phyloP scores from a whole-genome alignment of 352 stramenopile genomes.

The Globisporangium solare region DNA sequence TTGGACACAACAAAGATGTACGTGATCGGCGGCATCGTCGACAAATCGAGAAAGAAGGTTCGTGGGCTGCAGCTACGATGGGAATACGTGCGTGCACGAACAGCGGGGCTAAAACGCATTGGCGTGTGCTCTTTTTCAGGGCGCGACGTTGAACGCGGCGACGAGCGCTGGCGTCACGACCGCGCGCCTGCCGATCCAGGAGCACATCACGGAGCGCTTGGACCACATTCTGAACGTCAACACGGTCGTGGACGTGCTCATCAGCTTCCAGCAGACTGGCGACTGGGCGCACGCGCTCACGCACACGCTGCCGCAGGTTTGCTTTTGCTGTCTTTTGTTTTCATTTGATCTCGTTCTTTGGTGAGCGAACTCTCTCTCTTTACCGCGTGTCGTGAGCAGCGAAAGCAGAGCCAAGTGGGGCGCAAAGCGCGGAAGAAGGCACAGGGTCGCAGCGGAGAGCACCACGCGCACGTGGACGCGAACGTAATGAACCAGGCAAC shows the following conservation, averaged over 20 bases:
- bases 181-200: slow-evolving; percentile 66
- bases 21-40: slow-evolving; percentile 78
- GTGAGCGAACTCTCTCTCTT: neutral
- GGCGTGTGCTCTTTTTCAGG: slow-evolving; percentile 14
- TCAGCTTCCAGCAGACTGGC: slow-evolving; percentile 34
- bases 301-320: slow-evolving; percentile 48
- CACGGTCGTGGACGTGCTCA: slow-evolving; percentile 69
- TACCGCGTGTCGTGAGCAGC: slow-evolving; percentile 13
- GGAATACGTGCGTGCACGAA: neutral
- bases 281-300: slow-evolving; percentile 53
- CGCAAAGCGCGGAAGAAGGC: slow-evolving; percentile 26
- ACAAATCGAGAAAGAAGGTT: slow-evolving; percentile 72
- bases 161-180: slow-evolving; percentile 42
- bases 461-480: neutral
- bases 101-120: too few species aligned
- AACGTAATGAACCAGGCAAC: neutral
- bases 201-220: slow-evolving; percentile 54
- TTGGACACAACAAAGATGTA: slow-evolving; percentile 69
- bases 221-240: slow-evolving; percentile 84
- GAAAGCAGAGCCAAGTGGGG: slow-evolving; percentile 36
- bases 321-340: neutral
- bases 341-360: neutral
- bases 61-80: neutral
- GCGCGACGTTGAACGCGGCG: slow-evolving; percentile 50
- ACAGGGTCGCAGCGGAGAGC: neutral